Percentiles rank a stretch among this genome's conserved stretches.
Evolutionary conservation across 176 grass and related monocot species (phyloP).

Genomic region (Bonia amplexicaulis): DNA sequence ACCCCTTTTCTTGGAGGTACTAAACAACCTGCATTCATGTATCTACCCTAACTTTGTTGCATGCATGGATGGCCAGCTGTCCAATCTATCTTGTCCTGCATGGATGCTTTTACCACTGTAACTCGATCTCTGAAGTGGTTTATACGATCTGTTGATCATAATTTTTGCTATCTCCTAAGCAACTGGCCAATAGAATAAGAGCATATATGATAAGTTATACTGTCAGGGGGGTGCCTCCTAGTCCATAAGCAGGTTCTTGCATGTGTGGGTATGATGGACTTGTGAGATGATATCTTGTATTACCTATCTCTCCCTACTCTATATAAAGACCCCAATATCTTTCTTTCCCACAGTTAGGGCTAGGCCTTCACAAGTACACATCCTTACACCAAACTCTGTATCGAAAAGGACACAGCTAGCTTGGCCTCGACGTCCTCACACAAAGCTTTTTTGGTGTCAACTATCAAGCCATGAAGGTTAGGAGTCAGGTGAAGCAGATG

Average conservation of each 20-base stretch:
- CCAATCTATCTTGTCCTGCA: not conserved
- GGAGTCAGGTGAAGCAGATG: slow-evolving; percentile 30
- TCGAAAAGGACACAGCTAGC: not conserved
- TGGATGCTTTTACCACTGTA: not conserved
- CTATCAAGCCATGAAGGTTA: slow-evolving; percentile 26
- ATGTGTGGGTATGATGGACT: slow-evolving; percentile 38
- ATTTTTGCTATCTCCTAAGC: not conserved
- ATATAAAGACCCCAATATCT: slow-evolving; percentile 12
- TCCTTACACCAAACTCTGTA: not conserved
- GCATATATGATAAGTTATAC: not conserved
- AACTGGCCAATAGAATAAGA: not conserved
- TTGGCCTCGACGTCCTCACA: not conserved
- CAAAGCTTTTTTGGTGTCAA: not conserved
- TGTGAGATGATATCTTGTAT: slow-evolving; percentile 1
- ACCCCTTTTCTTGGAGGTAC: slow-evolving; percentile 3
- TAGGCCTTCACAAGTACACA: not conserved
- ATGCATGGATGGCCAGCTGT: slow-evolving; percentile 10
- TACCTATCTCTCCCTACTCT: not conserved
- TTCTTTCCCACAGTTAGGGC: not conserved
- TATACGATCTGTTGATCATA: not conserved
- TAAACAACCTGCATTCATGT: slow-evolving; percentile 28
- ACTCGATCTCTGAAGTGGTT: not conserved
- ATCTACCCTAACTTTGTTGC: not conserved
- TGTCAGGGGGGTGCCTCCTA: slow-evolving; percentile 19
- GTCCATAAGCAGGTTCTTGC: slow-evolving; percentile 5